Evolutionary conservation across 768 basidiomycete genomes (phyloP).

Genomic region (Collybia sordida): DNA sequence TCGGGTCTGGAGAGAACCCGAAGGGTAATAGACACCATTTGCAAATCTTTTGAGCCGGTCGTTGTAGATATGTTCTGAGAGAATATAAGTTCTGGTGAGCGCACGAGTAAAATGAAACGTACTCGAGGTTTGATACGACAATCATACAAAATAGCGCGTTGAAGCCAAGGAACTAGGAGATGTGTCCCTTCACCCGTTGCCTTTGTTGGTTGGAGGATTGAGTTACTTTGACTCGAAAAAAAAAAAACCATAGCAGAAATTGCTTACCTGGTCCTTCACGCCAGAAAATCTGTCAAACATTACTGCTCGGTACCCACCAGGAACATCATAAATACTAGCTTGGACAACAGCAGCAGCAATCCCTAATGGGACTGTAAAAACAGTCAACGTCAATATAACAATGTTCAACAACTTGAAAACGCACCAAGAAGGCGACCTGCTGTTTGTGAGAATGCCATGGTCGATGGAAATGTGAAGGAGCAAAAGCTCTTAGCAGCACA

Average conservation of each 20-base stretch:
- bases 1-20: constrained; percentile 96
- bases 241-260: not conserved
- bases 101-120: constrained; percentile 20
- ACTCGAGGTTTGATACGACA: constrained; percentile 96
- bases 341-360: constrained; percentile 43
- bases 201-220: constrained; percentile 35
- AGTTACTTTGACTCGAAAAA: constrained; percentile 1
- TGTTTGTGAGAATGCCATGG: constrained; percentile 53
- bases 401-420: constrained; percentile 6
- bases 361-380: constrained; percentile 42
- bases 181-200: constrained; percentile 93
- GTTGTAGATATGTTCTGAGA: constrained; percentile 94
- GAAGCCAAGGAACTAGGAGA: constrained; percentile 93
- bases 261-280: constrained; percentile 70
- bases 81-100: constrained; percentile 8
- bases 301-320: constrained; percentile 90
- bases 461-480: constrained; percentile 5
- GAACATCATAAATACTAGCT: constrained; percentile 70
- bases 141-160: constrained; percentile 95
- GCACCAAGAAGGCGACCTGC: constrained; percentile 50
- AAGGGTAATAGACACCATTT: constrained; percentile 97
- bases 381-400: not conserved
- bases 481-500: no score
- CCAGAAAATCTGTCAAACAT: constrained; percentile 98
- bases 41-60: constrained; percentile 97